Conservation (phyloP, 2,329 filamentous ascomycete genomes). For the Aspergillus sp. region DNA sequence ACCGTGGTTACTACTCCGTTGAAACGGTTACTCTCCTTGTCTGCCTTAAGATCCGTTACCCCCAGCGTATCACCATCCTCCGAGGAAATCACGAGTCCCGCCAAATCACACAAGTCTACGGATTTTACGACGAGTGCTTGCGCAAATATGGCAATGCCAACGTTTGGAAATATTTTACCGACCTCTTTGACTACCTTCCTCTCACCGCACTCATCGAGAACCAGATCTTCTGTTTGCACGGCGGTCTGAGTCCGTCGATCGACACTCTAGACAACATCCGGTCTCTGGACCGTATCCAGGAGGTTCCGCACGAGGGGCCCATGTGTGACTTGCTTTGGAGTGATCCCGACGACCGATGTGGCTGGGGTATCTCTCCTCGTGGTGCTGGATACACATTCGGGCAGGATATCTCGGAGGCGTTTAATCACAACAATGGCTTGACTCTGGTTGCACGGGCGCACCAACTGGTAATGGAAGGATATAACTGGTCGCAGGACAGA, state of each 20-base stretch:
- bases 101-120: slow-evolving; percentile 98
- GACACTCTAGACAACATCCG: slow-evolving; percentile 95
- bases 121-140: slow-evolving; percentile 98
- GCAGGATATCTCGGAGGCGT: slow-evolving; percentile 88
- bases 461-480: slow-evolving; percentile 98
- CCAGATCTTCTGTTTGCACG: slow-evolving; percentile 98
- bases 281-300: slow-evolving; percentile 91
- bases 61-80: slow-evolving; percentile 94
- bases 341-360: slow-evolving; percentile 89
- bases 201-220: slow-evolving; percentile 97
- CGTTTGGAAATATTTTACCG: slow-evolving; percentile 98
- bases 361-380: slow-evolving; percentile 90
- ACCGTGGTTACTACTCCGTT: slow-evolving; percentile 97
- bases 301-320: slow-evolving; percentile 95
- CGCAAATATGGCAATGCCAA: slow-evolving; percentile 99
- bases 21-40: slow-evolving; percentile 97
- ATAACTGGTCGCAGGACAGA: slow-evolving; percentile 97
- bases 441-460: slow-evolving; percentile 90
- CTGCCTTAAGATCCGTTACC: slow-evolving; percentile 96
- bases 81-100: slow-evolving; percentile 98
- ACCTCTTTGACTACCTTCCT: slow-evolving; percentile 97
- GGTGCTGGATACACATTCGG: slow-evolving; percentile 96
- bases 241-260: slow-evolving; percentile 91
- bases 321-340: slow-evolving; percentile 99
- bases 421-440: slow-evolving; percentile 92